phyloP scores from a whole-genome alignment of 2,329 filamentous ascomycete genomes.

The Cercospora sojina region DNA sequence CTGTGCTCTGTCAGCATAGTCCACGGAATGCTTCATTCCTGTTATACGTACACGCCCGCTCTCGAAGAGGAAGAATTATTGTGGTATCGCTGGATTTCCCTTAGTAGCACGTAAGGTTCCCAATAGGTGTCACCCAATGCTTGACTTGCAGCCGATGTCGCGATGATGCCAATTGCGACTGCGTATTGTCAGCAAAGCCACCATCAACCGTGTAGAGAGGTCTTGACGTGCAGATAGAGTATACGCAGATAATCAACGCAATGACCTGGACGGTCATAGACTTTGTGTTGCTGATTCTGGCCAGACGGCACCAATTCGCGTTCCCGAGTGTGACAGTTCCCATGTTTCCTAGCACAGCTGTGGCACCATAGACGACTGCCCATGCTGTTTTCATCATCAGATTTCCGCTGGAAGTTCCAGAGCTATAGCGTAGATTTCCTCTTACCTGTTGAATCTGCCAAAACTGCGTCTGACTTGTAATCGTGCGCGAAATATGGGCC shows the following conservation, averaged over 20 bases:
- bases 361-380: conserved; percentile 21
- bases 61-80: conserved; percentile 29
- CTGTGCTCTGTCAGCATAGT: not conserved
- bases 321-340: conserved; percentile 15
- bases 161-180: conserved; percentile 19
- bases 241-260: conserved; percentile 9
- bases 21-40: not conserved
- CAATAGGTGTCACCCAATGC: conserved; percentile 15
- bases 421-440: not conserved
- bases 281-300: conserved; percentile 3
- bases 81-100: conserved; percentile 19
- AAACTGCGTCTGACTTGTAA: conserved; percentile 15
- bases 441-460: conserved; percentile 16
- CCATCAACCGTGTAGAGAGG: not conserved
- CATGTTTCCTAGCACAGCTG: conserved; percentile 18
- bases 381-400: conserved; percentile 7
- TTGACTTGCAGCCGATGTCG: conserved; percentile 19
- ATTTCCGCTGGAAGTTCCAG: too few species aligned
- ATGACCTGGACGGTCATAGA: conserved; percentile 18
- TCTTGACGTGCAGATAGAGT: conserved; percentile 6
- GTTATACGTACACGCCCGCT: conserved; percentile 26
- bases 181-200: not conserved
- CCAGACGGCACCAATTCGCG: conserved; percentile 17
- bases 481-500: conserved; percentile 21
- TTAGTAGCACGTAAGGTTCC: conserved; percentile 20